Conservation (phyloP, 139 green algal species). For the Microglena sp. region DNA sequence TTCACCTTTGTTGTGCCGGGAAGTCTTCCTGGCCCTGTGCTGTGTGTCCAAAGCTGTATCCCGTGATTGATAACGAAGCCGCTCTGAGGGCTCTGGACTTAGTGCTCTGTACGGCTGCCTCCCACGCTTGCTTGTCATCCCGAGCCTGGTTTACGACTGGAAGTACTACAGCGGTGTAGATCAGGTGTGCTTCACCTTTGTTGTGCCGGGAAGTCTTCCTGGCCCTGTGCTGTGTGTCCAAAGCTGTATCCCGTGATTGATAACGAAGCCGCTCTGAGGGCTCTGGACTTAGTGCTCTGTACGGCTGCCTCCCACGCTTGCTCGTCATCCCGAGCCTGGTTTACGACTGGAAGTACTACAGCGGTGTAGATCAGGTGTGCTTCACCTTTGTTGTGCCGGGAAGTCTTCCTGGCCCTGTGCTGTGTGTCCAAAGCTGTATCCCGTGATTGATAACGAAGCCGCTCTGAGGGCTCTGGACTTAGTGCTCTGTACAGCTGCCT, state of each 20-base stretch:
- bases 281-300: constrained; percentile 54
- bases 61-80: constrained; percentile 50
- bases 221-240: no score
- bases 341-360: constrained; percentile 43
- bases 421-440: background rate
- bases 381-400: background rate
- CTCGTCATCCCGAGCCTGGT: no score
- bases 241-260: constrained; percentile 45
- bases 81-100: constrained; percentile 58
- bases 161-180: constrained; percentile 51
- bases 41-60: constrained; percentile 28
- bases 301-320: no score
- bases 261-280: constrained; percentile 45
- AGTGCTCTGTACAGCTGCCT: constrained; percentile 44
- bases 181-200: constrained; percentile 7
- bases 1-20: background rate
- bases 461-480: constrained; percentile 59
- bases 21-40: no score
- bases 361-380: background rate
- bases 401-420: background rate
- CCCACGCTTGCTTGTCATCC: constrained; percentile 41
- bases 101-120: constrained; percentile 44
- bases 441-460: no score
- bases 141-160: constrained; percentile 63
- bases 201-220: background rate